Base-by-base conservation (phyloP, 139 green algal species). In the Astrephomene gubernaculifera region DNA sequence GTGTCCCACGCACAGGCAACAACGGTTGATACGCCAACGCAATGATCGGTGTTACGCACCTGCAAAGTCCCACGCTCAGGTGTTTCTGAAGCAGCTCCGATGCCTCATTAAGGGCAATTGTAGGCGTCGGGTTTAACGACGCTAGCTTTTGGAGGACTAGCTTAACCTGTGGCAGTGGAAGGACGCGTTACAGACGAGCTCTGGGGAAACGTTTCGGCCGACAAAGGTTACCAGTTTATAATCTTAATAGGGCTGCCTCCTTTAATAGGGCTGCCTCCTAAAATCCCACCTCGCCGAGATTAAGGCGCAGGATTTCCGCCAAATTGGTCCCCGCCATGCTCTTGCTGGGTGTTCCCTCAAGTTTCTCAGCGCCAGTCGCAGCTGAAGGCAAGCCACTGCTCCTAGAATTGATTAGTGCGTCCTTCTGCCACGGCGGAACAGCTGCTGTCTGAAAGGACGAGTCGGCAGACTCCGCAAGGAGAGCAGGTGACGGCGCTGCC, bases 71-170 rank as follows among this genome's bases (percentile, higher is more conserved):
- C 7, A 94, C 91, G 25, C 83, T 89, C 6, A 94, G 76, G 75
- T 92, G 89, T 52, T 92, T 94, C 81, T 89, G 90, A 35, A 94
- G 87, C 45, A 94, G 81, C 86, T 92, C 89, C 61, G 87, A 89
- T 22, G 91, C 87, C 71, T 94, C 91, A 39, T 90, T 90, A 0
- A 94, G 86, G 7, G 89, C 91, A 36, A 94, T 92, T 8, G 86
- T 89, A 41, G 91, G 89, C 4, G 90, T 94, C 61, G 75, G 76
- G 53, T 88, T 92, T 14, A 94, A 75, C 0, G 83, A 86, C 22
- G 89, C 90, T 69, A 94, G 87, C 75, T 92, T 91, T 71, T 94
- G 91, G 33, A 94, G 83, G 22, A 91, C 84, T 10, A 90, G 63
- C 83, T 94, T 94, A 8, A 94, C 87, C 90, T 94, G 84, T 57